Evolutionary conservation across 129 eudicot genomes (phyloP), one percentile per base, ranked within the genome.

Genomic region (Pittosporum tobira): DNA sequence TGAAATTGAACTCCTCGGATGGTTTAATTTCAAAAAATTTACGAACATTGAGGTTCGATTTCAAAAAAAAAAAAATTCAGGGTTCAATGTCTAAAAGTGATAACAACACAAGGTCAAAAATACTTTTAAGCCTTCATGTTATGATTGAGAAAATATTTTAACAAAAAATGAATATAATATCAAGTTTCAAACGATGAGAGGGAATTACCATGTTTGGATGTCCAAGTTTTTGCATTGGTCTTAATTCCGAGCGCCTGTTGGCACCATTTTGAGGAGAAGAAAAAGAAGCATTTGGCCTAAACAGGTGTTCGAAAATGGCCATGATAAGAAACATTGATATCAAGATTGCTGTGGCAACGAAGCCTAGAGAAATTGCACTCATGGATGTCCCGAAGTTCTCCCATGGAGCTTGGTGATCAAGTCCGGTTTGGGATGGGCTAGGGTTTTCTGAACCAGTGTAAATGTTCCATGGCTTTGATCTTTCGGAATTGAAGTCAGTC

Each of bases 231-330:
- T 79, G 81, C 66, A 63, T 48, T 5, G 77, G 68, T 48, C 71
- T 72, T 8, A 80, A 71, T 25, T 70, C 72, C 13, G 50, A 66
- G 44, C 65, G 28, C 38, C 62, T 69, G 47, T 16, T 26, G 51
- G 66, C 51, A 28, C 13, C 61, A 47, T 74, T 74, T 70, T 69
- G 70, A 29, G 86, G 66, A 38, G 80, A 83, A 37, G 91, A 71
- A 72, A 69, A 74, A 49, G 88, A 71, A 61, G 70, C 77, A 46
- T 64, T 80, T 26, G 94, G 88, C 78, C 74, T 77, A 37, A 81
- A 84, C 24, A 84, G 73, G 60, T 84, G 88, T 71, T 84, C 94
- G 11, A 84, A 84, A 18, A 84, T 81, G 20, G 94, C 94, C 88
- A 84, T 84, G 37, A 84, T 75, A 44, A 84, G 82, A 28, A 84